Percentiles rank a stretch among this genome's conserved stretches.
Evolutionary conservation across 805 yeast genomes (phyloP).

Genomic region (Kazachstania taianensis): DNA sequence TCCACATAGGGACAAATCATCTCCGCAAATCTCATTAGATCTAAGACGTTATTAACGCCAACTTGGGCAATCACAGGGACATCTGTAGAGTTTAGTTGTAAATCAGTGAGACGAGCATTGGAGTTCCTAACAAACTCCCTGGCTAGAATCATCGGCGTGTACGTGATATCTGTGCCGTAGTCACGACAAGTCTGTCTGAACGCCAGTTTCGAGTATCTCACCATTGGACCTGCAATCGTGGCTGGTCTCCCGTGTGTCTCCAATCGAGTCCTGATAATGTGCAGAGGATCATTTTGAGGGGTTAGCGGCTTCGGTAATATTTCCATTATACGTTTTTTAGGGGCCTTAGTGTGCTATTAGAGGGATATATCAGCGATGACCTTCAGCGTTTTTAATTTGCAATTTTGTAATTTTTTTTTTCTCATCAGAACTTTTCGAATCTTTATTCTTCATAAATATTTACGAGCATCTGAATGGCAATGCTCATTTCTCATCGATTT

Average conservation of each 20-base stretch:
- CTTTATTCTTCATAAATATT: background rate
- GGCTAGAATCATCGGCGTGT: constrained; percentile 94
- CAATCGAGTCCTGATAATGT: constrained; percentile 38
- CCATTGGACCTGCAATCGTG: constrained; percentile 89
- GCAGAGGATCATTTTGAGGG: constrained; percentile 42
- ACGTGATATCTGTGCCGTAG: constrained; percentile 70
- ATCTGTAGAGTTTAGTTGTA: constrained; percentile 67
- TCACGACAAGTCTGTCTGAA: constrained; percentile 72
- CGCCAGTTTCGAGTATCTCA: constrained; percentile 87
- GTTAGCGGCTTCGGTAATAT: constrained; percentile 24
- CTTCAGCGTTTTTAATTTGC: background rate
- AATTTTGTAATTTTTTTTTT: background rate
- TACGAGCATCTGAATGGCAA: too few species aligned
- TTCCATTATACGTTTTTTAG: background rate
- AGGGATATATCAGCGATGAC: too few species aligned
- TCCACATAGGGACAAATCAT: constrained; percentile 88
- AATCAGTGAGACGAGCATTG: constrained; percentile 74
- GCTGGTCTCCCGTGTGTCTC: constrained; percentile 43
- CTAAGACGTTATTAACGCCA: constrained; percentile 78
- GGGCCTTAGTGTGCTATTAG: background rate
- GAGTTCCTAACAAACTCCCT: constrained; percentile 84
- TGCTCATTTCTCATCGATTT: too few species aligned
- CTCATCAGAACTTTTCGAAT: background rate
- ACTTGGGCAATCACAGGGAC: constrained; percentile 76
- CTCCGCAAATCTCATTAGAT: constrained; percentile 70